Evolutionary conservation across 345 rosid genomes (phyloP).

Genomic region (Erysimum cheiranthoides): DNA sequence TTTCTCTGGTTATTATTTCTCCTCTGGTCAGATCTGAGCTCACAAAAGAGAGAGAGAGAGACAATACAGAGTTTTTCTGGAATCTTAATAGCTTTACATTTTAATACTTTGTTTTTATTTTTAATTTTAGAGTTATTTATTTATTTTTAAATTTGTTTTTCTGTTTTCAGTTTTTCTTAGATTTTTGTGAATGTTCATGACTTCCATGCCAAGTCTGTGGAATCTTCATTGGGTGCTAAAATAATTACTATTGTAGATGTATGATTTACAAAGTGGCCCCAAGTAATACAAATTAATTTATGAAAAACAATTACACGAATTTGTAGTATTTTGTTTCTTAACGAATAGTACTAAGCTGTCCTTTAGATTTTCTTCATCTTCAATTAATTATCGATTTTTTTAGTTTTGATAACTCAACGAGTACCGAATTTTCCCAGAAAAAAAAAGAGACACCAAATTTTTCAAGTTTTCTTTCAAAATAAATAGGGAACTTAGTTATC

Average conservation of each 20-base stretch:
- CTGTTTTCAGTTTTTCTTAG: conserved; percentile 32
- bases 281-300: neutral
- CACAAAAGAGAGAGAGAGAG: conserved; percentile 27
- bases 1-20: conserved; percentile 33
- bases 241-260: neutral
- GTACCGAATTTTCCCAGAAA: too few relatives aligned
- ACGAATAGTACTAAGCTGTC: neutral
- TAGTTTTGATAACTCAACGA: too few relatives aligned
- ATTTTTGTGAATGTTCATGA: conserved; percentile 33
- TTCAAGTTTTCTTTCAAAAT: neutral
- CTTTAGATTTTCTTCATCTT: too few relatives aligned
- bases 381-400: too few relatives aligned
- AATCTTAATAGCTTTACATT: conserved; percentile 40
- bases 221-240: conserved; percentile 28
- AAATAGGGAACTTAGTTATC: neutral
- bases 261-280: neutral
- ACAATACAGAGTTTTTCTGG: conserved; percentile 31
- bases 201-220: conserved; percentile 41
- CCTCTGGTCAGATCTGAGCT: conserved; percentile 44
- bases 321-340: neutral
- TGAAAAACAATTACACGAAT: neutral
- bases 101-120: neutral
- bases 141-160: neutral
- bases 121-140: neutral
- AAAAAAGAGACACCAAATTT: neutral